Evolutionary conservation across 768 basidiomycete species (phyloP).

Genomic region (Leccinellum luteum): DNA sequence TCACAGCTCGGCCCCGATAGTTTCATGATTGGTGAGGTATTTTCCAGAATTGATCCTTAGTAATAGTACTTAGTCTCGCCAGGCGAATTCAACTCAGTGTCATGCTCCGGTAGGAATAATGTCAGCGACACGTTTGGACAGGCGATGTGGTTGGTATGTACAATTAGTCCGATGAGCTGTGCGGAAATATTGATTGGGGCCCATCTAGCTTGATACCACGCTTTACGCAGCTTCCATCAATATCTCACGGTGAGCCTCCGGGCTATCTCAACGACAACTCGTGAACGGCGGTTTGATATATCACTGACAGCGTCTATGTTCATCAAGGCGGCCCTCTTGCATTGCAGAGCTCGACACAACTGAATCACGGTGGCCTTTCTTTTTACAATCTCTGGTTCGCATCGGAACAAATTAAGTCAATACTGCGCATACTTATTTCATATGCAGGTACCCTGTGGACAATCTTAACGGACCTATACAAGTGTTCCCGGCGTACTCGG

Average conservation of each 20-base stretch:
- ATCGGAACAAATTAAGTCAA: background rate
- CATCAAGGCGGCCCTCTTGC: constrained; percentile 55
- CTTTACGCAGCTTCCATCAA: constrained; percentile 38
- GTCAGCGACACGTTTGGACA: constrained; percentile 57
- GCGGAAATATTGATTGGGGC: background rate
- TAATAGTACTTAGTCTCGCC: background rate
- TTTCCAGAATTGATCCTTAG: background rate
- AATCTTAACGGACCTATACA: constrained; percentile 48
- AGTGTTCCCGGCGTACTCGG: constrained; percentile 52
- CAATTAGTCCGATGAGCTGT: background rate
- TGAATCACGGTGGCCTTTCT: constrained; percentile 46
- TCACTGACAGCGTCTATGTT: constrained; percentile 41
- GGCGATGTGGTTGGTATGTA: constrained; percentile 49
- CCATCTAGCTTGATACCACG: constrained; percentile 14
- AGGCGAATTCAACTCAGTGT: constrained; percentile 58
- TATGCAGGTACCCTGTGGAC: constrained; percentile 44
- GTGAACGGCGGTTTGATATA: background rate
- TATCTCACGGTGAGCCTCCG: constrained; percentile 38
- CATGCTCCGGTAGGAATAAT: constrained; percentile 47
- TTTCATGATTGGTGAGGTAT: constrained; percentile 43
- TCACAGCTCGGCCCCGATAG: constrained; percentile 45
- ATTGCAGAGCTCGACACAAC: constrained; percentile 47
- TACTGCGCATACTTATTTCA: background rate
- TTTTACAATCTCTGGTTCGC: constrained; percentile 48
- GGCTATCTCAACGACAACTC: background rate